Evolutionary conservation across 2,329 filamentous ascomycete species (phyloP).

Genomic region (Aspergillus transmontanensis): DNA sequence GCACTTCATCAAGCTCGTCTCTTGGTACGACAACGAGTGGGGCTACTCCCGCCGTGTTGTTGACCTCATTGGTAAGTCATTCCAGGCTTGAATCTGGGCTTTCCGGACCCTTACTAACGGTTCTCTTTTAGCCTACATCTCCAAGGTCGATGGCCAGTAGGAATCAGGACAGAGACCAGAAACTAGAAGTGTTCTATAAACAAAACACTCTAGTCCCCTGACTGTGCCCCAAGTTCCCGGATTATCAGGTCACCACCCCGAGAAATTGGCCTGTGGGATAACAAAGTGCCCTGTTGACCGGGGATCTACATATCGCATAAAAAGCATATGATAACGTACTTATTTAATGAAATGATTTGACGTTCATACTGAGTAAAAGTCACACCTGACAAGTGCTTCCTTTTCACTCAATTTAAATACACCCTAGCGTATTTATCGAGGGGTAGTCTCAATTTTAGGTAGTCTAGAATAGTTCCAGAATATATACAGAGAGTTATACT

Average conservation of each 20-base stretch:
- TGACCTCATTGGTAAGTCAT: slow-evolving; percentile 62
- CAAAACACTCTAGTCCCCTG: slow-evolving; percentile 16
- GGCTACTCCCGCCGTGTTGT: slow-evolving; percentile 96
- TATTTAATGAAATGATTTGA: slow-evolving; percentile 32
- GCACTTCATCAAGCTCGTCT: slow-evolving; percentile 98
- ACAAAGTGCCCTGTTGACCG: slow-evolving; percentile 14
- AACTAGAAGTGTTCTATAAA: slow-evolving; percentile 40
- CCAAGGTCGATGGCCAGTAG: slow-evolving; percentile 68
- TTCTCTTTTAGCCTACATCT: slow-evolving; percentile 64
- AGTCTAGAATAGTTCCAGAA: neutral
- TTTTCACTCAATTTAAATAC: neutral
- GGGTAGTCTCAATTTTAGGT: neutral
- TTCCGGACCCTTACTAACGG: slow-evolving; percentile 26
- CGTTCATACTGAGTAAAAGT: slow-evolving; percentile 4
- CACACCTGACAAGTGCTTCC: neutral
- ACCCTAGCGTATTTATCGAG: neutral
- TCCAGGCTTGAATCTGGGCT: neutral
- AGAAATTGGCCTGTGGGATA: slow-evolving; percentile 9
- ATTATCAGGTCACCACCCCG: slow-evolving; percentile 11
- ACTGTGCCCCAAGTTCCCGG: slow-evolving; percentile 11
- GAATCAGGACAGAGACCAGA: slow-evolving; percentile 37
- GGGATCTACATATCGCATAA: slow-evolving; percentile 20
- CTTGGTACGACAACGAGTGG: slow-evolving; percentile 99
- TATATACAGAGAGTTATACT: neutral
- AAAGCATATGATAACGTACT: slow-evolving; percentile 29